Base-by-base conservation (phyloP, 176 grass and related monocot genomes). In the Musa acuminata region DNA sequence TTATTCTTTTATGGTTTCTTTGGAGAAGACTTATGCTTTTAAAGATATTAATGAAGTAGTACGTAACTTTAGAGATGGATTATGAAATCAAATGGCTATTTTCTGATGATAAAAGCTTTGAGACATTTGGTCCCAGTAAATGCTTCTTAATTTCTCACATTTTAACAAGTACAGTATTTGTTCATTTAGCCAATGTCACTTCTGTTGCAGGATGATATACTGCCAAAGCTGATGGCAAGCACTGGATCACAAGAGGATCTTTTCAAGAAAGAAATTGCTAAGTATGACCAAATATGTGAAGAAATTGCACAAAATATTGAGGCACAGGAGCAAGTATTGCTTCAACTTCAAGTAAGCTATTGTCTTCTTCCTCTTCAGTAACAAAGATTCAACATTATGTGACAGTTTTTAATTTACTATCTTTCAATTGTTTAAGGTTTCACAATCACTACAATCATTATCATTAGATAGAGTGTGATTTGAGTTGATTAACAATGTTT, bases 251-350 rank as follows among this genome's bases (percentile, higher is more conserved):
- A 76, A 22, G 57, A 76, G 17, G 74, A 76, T 24, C 74, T 76
- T 19, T 76, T 63, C 25, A 76, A 63, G 74, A 76, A 64, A 27
- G 74, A 76, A 17, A 62, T 76, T 13, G 26, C 74, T 21, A 76
- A 76, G 58, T 76, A 76, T 63, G 57, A 76, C 25, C 55, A 76
- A 17, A 76, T 76, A 8, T 76, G 74, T 63, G 74, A 76, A 76
- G 74, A 76, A 76, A 76, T 76, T 76, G 74, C 25, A 19, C 74
- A 76, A 23, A 76, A 76, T 23, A 76, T 76, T 63, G 74, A 63
- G 74, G 57, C 55, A 20, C 74, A 64, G 58, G 74, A 76, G 8
- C 43, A 63, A 7, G 23, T 76, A 17, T 51, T 76, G 57, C 74
- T 75, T 75, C 53, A 59, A 58, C 43, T 75, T 48, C 23, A 75